Base-by-base conservation (phyloP, 169 alveolate genomes). In the Cryptosporidium xiaoi region DNA sequence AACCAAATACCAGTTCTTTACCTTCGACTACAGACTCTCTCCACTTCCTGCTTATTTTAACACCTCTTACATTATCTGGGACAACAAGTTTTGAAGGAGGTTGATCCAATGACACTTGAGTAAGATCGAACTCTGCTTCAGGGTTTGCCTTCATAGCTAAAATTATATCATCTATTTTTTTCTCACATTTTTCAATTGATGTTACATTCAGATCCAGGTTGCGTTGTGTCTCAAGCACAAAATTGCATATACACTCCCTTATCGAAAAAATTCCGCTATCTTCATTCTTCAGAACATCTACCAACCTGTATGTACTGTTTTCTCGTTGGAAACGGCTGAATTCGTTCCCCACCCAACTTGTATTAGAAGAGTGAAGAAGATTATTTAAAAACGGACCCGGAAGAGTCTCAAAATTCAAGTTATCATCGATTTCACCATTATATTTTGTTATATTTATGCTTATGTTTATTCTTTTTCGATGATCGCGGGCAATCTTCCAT, bases 1-100 rank as follows among this genome's bases (percentile, higher is more conserved):
- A 15, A 20, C 36, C 55, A 24, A 18, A 29, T 24, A 16, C 33
- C 3, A 69, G 13, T 15, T 69, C 83, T 69, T 56, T 50, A n/a
- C 83, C 66, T 69, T 69, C 83, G 4, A 66, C 83, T 29, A 51
- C 27, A 5, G 83, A 69, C n/a, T 69, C 83, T 8, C 36, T 69
- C 83, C 83, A 69, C 56, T 51, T 69, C n/a, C 40, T 12, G 27
- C 53, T 64, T 3, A n/a, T 69, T n/a, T 31, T 51, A 5, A 50
- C 56, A 15, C 44, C 20, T 33, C 58, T 24, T 36, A 69, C 10
- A 34, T 24, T 69, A 4, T 55, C 51, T 24, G 87, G 87, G 7
- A 77, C 34, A 24, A 62, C 16, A 16, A 77, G n/a, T 62, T 60
- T 77, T 18, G 87, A 77, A 20, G 69, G 69, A 3, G 71, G 60